Evolutionary conservation across 2,329 filamentous ascomycete species (phyloP), one percentile per base, ranked within the genome.

Genomic region (Alternaria sp.): DNA sequence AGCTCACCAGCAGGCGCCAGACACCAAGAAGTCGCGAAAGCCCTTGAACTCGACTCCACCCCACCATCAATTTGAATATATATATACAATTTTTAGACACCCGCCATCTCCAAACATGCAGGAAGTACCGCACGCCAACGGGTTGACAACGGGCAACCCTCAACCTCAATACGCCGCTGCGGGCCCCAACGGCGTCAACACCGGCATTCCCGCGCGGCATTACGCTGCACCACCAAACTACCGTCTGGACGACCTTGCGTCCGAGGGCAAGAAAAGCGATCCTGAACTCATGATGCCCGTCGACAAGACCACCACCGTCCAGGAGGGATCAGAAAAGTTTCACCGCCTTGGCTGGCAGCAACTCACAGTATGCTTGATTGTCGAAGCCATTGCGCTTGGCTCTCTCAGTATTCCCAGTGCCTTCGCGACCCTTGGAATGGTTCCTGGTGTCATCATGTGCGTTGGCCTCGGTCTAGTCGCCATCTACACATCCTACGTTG

Each of bases 401-500:
- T 79, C 76, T 36, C 72, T 82, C 58, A 81, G 80, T 51, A 73
- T 82, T 26, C 80, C 81, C 7, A 77, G 74, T 41, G 78, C 80
- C 28, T 81, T 82, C 51, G 80, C 80, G 2, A 80, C 73, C 7
- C 69, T 82, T 4, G 80, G 80, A 34, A 81, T 82, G 78, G 76
- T 82, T 7, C 75, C 77, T 4, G 80, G 81, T 54, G 76, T 81
- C 36, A 77, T 82, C 62, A 70, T 79, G 60, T 75, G 71, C 26
- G 68, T 82, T 9, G 79, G 80, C 5, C 77, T 88, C 14, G 85
- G 86, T 33, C 57, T 85, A n/a, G 66, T 89, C 8, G 81, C 86
- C 10, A 86, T 84, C 26, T 88, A 88, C 72, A 87, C 86, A 4
- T 85, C 85, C 51, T 86, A 84, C 66, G 82, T 88, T 13, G 82